Base-by-base conservation (phyloP, 176 grass and related monocot species). In the Pontederia paniculata region DNA sequence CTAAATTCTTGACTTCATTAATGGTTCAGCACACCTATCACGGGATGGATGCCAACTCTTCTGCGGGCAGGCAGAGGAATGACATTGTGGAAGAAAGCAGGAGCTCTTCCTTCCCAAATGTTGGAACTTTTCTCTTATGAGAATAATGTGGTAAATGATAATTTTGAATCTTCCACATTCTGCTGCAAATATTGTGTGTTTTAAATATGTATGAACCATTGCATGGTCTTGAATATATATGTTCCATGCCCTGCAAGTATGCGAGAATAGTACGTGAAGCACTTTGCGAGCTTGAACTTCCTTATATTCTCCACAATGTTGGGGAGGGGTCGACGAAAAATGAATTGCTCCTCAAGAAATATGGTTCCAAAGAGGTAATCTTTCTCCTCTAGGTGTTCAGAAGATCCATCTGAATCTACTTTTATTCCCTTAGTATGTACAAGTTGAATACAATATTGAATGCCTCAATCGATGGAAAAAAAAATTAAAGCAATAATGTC, bases 11-110 rank as follows among this genome's bases (percentile, higher is more conserved):
- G 15, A 14, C 22, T 48, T 44, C 47, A 22, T 63, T 17, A 21
- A 44, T 47, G 18, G 60, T 47, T 48, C 73, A 84, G 93, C 62
- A 98, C 86, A 74, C 45, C 91, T 56, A 57, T 98, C 16, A 88
- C 86, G 47, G 93, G 93, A 73, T 98, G 93, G 86, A 74, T 98
- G 23, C 93, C 93, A 21, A 98, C 83, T 41, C 83, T 88, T 79
- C 75, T 98, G 21, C 67, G 93, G 62, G 83, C 86, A 8, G 93
- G 93, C 67, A 80, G 86, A 73, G 93, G 93, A 21, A 98, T 91
- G 83, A 84, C 77, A 54, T 49, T 98, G 52, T 88, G 86, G 93
- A 60, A 74, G 54, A 84, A 84, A 82, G 86, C 80, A 18, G 93
- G 73, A 23, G 59, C 57, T 18, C 62, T 77, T 43, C 80, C 86